Evolutionary conservation across 495 filamentous ascomycete genomes (phyloP), one percentile per base, ranked within the genome.

Genomic region (Podospora bellae-mahoneyi): DNA sequence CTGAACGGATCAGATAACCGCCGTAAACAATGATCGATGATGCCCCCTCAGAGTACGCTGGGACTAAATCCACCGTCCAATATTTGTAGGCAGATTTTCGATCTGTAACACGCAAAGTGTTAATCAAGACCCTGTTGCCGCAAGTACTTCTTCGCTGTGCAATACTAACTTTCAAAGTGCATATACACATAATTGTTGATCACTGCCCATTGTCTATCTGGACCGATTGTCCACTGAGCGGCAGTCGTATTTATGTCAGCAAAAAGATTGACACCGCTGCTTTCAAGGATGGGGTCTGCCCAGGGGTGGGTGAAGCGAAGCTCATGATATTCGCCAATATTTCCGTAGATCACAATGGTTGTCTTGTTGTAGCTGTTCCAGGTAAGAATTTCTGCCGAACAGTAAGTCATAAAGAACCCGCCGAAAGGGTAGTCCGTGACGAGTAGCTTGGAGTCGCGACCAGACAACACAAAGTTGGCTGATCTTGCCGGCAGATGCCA

Each of bases 21-120:
- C 88, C 91, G 66, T 89, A 84, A 67, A 92, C 81, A 65, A 93
- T 90, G 3, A 91, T 16, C 78, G 68, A 72, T 71, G 0, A 85
- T 70, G 1, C 54, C 32, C 44, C 61, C 67, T 7, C 18, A 1
- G 39, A 48, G 39, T 10, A 48, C 9, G 39, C 7, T 2, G 39
- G 39, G 9, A 0, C 77, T 77, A 13, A 88, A 73, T 67, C 80
- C 2, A 88, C 84, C 15, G 85, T 83, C 90, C 90, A 93, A 82
- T 89, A 91, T 71, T 90, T 87, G 78, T 92, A 92, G 0, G 88
- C 90, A n/a, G 84, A 79, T 76, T 90, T 88, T n/a, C 90, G 84
- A 71, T 90, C 87, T 75, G 44, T 19, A 5, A 48, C 39, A 48
- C 2, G 18, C 2, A 13, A 13, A 48, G 9, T 48, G 15, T 48